Percentiles rank a stretch among this genome's conserved stretches.
Evolutionary conservation across 495 filamentous ascomycete species (phyloP).

Genomic region (Penicillium steckii): DNA sequence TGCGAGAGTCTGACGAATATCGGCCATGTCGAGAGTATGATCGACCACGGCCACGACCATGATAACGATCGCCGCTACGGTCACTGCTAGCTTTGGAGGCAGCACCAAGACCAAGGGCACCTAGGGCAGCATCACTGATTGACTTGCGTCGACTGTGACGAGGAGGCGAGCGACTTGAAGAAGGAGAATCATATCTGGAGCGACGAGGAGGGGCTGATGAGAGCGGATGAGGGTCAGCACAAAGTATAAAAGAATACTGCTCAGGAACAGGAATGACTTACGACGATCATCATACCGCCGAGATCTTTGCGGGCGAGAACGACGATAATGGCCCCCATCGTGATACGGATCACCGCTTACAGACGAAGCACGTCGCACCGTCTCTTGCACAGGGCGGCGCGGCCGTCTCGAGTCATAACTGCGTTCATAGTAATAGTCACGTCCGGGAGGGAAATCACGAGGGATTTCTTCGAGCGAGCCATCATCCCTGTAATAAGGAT

Average conservation of each 20-base stretch:
- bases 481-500: slow-evolving; percentile 55
- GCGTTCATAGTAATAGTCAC: slow-evolving; percentile 45
- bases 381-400: slow-evolving; percentile 40
- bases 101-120: slow-evolving; percentile 64
- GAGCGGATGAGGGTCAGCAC: neutral
- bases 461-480: slow-evolving; percentile 68
- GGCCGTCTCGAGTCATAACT: slow-evolving; percentile 45
- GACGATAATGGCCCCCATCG: slow-evolving; percentile 53
- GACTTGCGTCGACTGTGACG: slow-evolving; percentile 63
- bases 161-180: slow-evolving; percentile 40
- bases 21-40: slow-evolving; percentile 51
- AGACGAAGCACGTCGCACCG: slow-evolving; percentile 41
- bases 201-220: slow-evolving; percentile 26
- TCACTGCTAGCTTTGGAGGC: slow-evolving; percentile 19
- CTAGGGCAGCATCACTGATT: slow-evolving; percentile 67
- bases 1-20: slow-evolving; percentile 52
- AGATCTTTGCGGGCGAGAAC: slow-evolving; percentile 52
- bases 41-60: slow-evolving; percentile 26
- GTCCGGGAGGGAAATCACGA: slow-evolving; percentile 62
- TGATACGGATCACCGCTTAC: slow-evolving; percentile 45
- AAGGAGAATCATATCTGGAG: slow-evolving; percentile 35
- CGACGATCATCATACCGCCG: slow-evolving; percentile 52
- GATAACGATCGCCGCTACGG: slow-evolving; percentile 24
- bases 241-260: neutral
- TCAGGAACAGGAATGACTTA: slow-evolving; percentile 20